A percentile compares a stretch with the other conserved stretches of the same genome.
Conservation (phyloP, 2,329 filamentous ascomycete genomes). For the Pseudogymnoascus sp. region DNA sequence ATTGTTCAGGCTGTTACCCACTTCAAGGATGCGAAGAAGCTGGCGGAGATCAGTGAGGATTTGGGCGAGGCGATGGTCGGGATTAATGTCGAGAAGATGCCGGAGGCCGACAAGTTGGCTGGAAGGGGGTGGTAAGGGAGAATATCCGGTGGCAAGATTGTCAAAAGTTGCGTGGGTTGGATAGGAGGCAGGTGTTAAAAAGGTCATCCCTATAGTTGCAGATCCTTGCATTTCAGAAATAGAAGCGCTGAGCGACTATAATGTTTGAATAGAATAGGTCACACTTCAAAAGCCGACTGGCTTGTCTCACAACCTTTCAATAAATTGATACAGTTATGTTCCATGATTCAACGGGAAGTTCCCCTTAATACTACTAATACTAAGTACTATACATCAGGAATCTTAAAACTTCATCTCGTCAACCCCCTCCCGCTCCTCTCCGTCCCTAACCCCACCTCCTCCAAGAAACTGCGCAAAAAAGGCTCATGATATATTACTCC, state of each 20-base stretch:
- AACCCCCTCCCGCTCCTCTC: not conserved
- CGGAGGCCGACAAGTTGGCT: constrained; percentile 72
- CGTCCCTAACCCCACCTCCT: not conserved
- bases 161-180: not conserved
- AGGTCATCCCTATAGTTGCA: not conserved
- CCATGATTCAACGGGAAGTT: not conserved
- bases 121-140: constrained; percentile 77
- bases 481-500: constrained; percentile 9
- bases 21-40: constrained; percentile 73
- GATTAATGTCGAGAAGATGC: constrained; percentile 76
- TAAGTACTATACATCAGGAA: constrained; percentile 7
- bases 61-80: constrained; percentile 98
- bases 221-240: constrained; percentile 2
- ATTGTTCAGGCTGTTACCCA: constrained; percentile 94
- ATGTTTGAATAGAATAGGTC: constrained; percentile 4
- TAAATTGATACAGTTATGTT: not conserved
- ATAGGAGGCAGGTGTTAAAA: not conserved
- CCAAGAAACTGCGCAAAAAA: not conserved
- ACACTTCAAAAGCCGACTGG: not conserved
- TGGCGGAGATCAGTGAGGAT: constrained; percentile 80
- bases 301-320: not conserved
- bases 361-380: constrained; percentile 8
- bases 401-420: not conserved
- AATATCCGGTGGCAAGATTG: not conserved
- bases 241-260: not conserved